phyloP scores from a whole-genome alignment of 2,329 filamentous ascomycete genomes.

The Hypomyces perniciosus region DNA sequence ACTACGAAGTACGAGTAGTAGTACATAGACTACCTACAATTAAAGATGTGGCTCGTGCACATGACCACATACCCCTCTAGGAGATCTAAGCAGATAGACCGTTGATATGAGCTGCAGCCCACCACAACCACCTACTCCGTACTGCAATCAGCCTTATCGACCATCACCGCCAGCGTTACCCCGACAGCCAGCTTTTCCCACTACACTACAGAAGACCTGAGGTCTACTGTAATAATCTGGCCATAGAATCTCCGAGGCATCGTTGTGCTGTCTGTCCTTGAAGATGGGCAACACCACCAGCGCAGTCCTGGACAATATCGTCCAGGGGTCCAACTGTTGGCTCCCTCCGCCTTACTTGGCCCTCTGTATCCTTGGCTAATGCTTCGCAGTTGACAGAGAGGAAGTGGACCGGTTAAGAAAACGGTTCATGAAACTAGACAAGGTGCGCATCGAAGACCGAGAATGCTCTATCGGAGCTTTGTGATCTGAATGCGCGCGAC shows the following conservation, averaged over 20 bases:
- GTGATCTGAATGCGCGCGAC: neutral
- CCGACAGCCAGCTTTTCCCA: neutral
- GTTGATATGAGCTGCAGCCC: neutral
- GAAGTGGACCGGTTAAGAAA: slow-evolving; percentile 94
- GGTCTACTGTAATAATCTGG: too few species aligned
- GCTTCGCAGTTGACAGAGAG: slow-evolving; percentile 75
- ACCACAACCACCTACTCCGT: neutral
- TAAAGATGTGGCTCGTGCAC: slow-evolving; percentile 15
- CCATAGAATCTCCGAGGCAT: neutral
- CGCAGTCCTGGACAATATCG: slow-evolving; percentile 86
- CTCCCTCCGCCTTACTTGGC: neutral
- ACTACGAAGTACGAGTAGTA: too few species aligned
- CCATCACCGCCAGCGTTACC: neutral
- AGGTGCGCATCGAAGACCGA: slow-evolving; percentile 51
- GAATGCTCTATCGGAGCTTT: neutral
- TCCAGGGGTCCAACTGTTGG: slow-evolving; percentile 91
- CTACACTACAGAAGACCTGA: neutral
- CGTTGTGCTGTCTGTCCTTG: slow-evolving; percentile 8
- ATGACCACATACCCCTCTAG: slow-evolving; percentile 11
- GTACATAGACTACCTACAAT: too few species aligned
- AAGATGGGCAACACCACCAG: slow-evolving; percentile 64
- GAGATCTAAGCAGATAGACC: neutral
- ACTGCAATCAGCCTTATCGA: neutral
- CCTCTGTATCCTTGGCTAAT: slow-evolving; percentile 10
- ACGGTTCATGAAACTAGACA: slow-evolving; percentile 98